Percentiles rank a stretch among this genome's conserved stretches.
These are phyloP conservation scores for Silene latifolia DNA, from an alignment of 148 eudicot species.

Conservation along the genomic window DNA sequence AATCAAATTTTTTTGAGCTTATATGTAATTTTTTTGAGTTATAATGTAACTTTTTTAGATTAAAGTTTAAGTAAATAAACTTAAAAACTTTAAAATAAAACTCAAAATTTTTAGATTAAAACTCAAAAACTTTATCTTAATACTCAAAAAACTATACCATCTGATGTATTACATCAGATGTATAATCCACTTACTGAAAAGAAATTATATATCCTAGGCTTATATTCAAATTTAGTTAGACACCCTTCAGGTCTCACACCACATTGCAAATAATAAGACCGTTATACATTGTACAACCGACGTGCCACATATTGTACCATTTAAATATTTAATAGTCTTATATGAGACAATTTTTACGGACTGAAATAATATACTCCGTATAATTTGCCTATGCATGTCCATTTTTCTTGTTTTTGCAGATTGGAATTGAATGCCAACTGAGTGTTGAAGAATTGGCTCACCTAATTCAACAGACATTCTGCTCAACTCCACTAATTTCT, in stretches of 20 bases:
- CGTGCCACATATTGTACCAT: no score
- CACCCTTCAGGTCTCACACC: background rate
- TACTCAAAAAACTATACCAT: no score
- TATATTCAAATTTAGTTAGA: background rate
- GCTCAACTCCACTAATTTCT: constrained; percentile 27
- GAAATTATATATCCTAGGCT: background rate
- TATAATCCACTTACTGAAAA: no score
- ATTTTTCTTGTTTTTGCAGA: constrained; percentile 38
- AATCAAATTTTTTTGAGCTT: no score
- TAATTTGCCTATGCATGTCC: background rate
- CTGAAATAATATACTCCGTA: background rate
- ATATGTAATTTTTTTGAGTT: no score
- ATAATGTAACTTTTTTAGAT: no score
- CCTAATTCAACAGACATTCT: constrained; percentile 85
- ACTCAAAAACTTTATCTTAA: no score
- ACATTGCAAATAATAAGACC: no score
- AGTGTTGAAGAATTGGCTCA: constrained; percentile 92
- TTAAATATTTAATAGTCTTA: background rate
- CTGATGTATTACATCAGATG: no score
- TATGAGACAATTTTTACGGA: constrained; percentile 1
- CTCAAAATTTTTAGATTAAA: no score
- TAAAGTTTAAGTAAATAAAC: no score
- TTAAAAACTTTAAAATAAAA: no score
- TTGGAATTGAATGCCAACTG: constrained; percentile 89
- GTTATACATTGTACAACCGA: background rate